Evolutionary conservation across 495 filamentous ascomycete species (phyloP), one percentile per base, ranked within the genome.

Genomic region (Penicillium herquei): DNA sequence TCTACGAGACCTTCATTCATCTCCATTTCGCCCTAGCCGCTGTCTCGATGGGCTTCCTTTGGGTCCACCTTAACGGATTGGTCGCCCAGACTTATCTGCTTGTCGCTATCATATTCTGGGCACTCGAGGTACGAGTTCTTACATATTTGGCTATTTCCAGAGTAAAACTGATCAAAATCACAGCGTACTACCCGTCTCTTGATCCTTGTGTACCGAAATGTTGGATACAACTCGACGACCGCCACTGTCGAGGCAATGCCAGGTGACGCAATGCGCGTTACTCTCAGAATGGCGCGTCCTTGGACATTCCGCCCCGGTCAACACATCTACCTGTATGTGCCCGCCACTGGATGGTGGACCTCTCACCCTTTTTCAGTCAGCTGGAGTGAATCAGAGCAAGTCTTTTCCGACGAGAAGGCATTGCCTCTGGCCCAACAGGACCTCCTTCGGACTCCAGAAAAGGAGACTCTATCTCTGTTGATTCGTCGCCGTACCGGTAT

Each of bases 321-420:
- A 57, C 92, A 98, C 72, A 83, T 80, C 56, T 98, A 96, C 67
- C 76, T 98, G 39, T 93, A 92, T 65, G 88, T 96, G 56, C 83
- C 84, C 30, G 72, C 84, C 10, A 61, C 96, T 56, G 88, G 83
- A 40, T 80, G 81, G 57, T 95, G 89, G 88, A 91, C 90, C 57
- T 90, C 84, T 40, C 94, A 98, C 68, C 94, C 94, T 3, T 98
- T 98, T 74, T 94, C 92, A 30, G 80, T 98, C 48, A 92, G 88
- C 52, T 98, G 93, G 92, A 84, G 84, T 64, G 90, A 78, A 51
- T 32, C 59, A 6, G 69, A 74, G 42, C 65, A 71, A 45, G 43
- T 52, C 14, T 51, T 65, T 34, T 65, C 67, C 26, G 66, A 73
- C 41, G 78, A 80, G 59, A 80, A 79, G 56, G 72, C 72, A 1